Evolutionary conservation across 192 early-diverging fungal species (phyloP).

Genomic region (Funneliformis geosporum): DNA sequence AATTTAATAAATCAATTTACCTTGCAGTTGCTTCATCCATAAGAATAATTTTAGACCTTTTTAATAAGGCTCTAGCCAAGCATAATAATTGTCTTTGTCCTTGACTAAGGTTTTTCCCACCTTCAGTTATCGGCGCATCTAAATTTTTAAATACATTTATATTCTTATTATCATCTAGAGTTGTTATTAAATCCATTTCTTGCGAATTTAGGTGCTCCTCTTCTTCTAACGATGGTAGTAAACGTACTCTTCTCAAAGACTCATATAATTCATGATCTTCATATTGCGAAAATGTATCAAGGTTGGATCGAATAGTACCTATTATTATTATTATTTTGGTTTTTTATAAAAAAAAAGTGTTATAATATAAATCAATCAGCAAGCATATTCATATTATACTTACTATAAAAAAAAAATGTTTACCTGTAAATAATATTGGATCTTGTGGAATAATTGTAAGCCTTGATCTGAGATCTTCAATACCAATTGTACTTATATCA

Average conservation of each 20-base stretch:
- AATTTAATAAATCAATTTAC: background rate
- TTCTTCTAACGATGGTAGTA: constrained; percentile 45
- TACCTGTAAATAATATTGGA: constrained; percentile 57
- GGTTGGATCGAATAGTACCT: constrained; percentile 72
- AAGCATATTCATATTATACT: no score
- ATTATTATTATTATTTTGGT: no score
- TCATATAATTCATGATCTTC: constrained; percentile 65
- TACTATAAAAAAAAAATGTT: no score
- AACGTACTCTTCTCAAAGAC: constrained; percentile 62
- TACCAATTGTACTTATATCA: constrained; percentile 71
- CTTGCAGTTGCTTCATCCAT: constrained; percentile 54
- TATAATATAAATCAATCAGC: background rate
- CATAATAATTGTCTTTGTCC: constrained; percentile 85
- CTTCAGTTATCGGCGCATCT: constrained; percentile 59
- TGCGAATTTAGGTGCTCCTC: background rate
- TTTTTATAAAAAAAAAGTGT: background rate
- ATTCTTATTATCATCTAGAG: constrained; percentile 29
- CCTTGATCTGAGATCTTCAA: constrained; percentile 68
- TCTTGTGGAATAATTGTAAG: constrained; percentile 83
- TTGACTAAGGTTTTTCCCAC: constrained; percentile 75
- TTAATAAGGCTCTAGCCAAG: constrained; percentile 78
- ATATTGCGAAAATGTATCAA: constrained; percentile 76
- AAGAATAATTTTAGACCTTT: constrained; percentile 57
- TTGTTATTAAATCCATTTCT: background rate
- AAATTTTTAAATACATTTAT: constrained; percentile 49